Evolutionary conservation across 345 rosid genomes (phyloP), one percentile per base, ranked within the genome.

Genomic region (Linum trigynum): DNA sequence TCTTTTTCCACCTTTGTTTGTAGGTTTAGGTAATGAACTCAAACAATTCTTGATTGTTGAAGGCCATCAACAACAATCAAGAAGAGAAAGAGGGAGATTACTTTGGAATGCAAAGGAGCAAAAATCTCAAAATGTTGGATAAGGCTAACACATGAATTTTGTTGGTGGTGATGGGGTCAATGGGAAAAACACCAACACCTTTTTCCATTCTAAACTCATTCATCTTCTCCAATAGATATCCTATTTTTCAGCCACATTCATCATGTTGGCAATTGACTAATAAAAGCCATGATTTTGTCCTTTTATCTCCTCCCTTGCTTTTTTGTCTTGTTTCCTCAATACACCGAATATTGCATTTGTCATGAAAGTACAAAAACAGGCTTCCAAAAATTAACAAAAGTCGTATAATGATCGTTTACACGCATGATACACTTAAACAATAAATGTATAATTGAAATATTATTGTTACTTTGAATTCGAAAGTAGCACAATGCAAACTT

Each of bases 41-140:
- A 9, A 15, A 48, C 53, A 48, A 48, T 9, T 48, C 53, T 48
- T 48, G 53, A 48, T 48, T 48, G 53, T 48, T 48, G 53, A 48
- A 48, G 53, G 53, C 53, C 53, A 48, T 48, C 53, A 48, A 48
- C 53, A 48, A 48, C 53, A 48, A 48, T 48, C 53, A 48, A 48
- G 53, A 48, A 48, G 53, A 48, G 53, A 48, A 48, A 48, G 53
- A 48, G 53, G 53, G 53, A 48, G 53, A 48, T 48, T 48, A 48
- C 14, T 48, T 48, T 48, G 15, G 51, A 45, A 7, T 45, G 51
- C 2, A 45, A 45, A 45, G 53, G 3, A 10, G 14, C 9, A 10
- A 7, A 48, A 48, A 48, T 48, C 53, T 48, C 11, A 3, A 48
- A 48, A 48, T 48, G 53, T 48, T 48, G 53, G 53, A 48, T 9